Evolutionary conservation across 352 stramenopile species (phyloP), one percentile per base, ranked within the genome.

Genomic region (Globisporangium mamillatum): DNA sequence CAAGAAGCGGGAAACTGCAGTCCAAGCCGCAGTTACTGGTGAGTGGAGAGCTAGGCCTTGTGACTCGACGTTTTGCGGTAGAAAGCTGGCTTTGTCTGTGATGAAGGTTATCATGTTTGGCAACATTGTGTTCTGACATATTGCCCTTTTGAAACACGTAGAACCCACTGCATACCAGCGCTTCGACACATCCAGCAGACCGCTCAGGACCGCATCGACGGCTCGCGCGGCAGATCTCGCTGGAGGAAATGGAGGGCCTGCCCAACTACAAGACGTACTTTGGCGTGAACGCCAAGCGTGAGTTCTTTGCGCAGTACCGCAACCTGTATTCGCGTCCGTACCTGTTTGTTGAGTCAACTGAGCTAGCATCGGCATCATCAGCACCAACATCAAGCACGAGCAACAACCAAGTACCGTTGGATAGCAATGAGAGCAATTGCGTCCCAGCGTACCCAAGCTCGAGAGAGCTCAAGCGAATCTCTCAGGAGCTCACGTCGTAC

Each of bases 301-400:
- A 75, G 14, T 94, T 94, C 66, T 94, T 84, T 63, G 71, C 72
- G 6, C 74, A 82, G 64, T 94, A 94, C 69, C 76, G 72, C 1
- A 74, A 88, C 38, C 34, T 94, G 44, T 79, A 88, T 57, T 82
- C 77, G 0, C 79, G 83, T n/a, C 82, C 82, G 22, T 91, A 90
- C 66, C 62, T 92, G 25, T 92, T 90, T 41, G 74, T 89, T 22
- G 77, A 80, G 12, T 62, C 69, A 12, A 55, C 68, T 3, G 38
- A 66, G 7, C 25, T 58, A 9, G 25, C 55, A 9, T 34, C 20
- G 7, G 20, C 54, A 25, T 16, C 6, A 61, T 2, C 29, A 29
- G 25, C 6, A 36, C 18, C 24, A 16, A 44, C 29, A 61, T 27
- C 29, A 61, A 20, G 8, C 58, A 57, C 0, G 4, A 44, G 9